Conservation (phyloP, 306 rosid genomes). For the Leucaena leucocephala region DNA sequence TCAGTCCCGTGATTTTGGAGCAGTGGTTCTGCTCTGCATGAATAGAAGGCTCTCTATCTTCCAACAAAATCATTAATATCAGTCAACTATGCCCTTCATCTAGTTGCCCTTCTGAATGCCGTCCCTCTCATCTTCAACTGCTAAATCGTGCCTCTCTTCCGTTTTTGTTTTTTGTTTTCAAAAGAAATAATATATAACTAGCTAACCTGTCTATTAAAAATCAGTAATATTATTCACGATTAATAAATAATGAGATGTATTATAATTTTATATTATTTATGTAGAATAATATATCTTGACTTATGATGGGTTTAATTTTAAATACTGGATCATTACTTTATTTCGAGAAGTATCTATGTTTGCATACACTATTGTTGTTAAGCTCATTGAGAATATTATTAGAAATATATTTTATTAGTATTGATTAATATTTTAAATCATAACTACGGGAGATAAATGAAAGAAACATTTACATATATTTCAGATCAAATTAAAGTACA, state of each 20-base stretch:
- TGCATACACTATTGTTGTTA: neutral
- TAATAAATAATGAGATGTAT: too few relatives aligned
- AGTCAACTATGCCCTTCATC: neutral
- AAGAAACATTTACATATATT: too few relatives aligned
- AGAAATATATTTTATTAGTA: too few relatives aligned
- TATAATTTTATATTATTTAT: too few relatives aligned
- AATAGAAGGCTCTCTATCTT: neutral
- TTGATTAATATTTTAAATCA: too few relatives aligned
- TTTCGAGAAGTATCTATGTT: neutral
- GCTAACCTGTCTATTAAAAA: too few relatives aligned
- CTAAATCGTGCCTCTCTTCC: neutral
- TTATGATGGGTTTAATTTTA: too few relatives aligned
- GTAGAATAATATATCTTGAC: too few relatives aligned
- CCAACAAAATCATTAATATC: neutral
- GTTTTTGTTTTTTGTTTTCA: neutral
- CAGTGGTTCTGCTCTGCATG: neutral
- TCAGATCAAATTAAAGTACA: too few relatives aligned
- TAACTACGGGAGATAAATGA: too few relatives aligned
- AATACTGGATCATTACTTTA: neutral
- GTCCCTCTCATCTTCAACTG: neutral
- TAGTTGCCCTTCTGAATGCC: neutral
- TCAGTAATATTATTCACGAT: too few relatives aligned
- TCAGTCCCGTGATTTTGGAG: neutral
- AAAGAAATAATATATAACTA: too few relatives aligned
- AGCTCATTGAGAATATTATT: neutral